Base-by-base conservation (phyloP, 345 rosid genomes). In the Bruguiera parviflora region DNA sequence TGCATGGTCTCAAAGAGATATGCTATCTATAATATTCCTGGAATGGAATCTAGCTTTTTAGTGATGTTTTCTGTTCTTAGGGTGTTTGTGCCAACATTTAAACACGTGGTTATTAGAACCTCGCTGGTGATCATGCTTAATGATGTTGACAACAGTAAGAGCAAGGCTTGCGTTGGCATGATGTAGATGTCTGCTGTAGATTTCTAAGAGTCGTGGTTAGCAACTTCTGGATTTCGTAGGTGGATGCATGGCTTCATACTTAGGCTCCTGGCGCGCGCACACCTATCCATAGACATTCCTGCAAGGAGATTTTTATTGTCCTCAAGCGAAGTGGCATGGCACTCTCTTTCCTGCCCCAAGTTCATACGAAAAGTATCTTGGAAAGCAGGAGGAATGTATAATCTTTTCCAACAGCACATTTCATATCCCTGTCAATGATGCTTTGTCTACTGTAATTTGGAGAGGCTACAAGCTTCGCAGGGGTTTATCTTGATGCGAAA, bases 241-340 rank as follows among this genome's bases (percentile, higher is more conserved):
- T 94, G 63, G 97, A 94, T 65, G 84, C 88, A 64, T 91, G 97
- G 98, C 88, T 91, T 75, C 91, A 94, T 70, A 91, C 98, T 20
- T 85, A 85, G 84, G 73, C 98, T 75, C 96, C 96, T 0, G 91
- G 91, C 59, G 74, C 92, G 6, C 80, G 21, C 71, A 91, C 98
- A 8, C 92, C 95, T 1, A 89, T 91, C 69, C 95, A 94, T 57
- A 81, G 97, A 83, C 96, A 91, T 80, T 94, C 97, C 3, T 89
- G 97, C 78, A 92, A 94, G 80, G 96, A 90, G 75, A 89, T 89
- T 58, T 93, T 88, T 57, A 74, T 90, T 43, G 89, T 93, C 0
- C 77, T 87, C 7, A 92, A 88, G 72, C 91, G 92, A 24, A 88
- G 78, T 61, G 98, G 92, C 61, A 88, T 61, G 98, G 92, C 61